Evolutionary conservation across 148 eudicot species (phyloP).

Genomic region (Heliamphora exappendiculata): DNA sequence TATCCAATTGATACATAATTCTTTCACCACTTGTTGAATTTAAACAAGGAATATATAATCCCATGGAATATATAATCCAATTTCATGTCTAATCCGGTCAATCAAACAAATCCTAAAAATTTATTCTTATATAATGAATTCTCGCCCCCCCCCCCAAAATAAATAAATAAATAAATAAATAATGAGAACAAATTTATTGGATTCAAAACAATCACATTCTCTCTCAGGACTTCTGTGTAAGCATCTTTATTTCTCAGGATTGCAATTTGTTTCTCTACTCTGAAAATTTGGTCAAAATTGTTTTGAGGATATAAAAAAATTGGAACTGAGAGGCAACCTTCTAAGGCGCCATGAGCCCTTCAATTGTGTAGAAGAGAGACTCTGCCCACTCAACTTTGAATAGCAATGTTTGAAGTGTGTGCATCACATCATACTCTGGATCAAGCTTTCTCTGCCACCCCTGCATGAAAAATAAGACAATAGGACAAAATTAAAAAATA

Average conservation of each 20-base stretch:
- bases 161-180: neutral
- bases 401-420: conserved; percentile 49
- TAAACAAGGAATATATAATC: neutral
- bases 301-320: neutral
- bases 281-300: conserved; percentile 1
- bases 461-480: conserved; percentile 17
- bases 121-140: neutral
- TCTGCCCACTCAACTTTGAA: conserved; percentile 76
- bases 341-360: conserved; percentile 70
- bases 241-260: conserved; percentile 6
- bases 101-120: too few relatives aligned
- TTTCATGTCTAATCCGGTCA: too few relatives aligned
- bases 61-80: neutral
- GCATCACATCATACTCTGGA: conserved; percentile 63
- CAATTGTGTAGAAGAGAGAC: conserved; percentile 56
- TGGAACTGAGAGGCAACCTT: conserved; percentile 6
- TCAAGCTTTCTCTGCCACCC: conserved; percentile 88
- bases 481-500: too few relatives aligned
- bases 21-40: too few relatives aligned
- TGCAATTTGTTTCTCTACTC: neutral
- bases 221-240: neutral
- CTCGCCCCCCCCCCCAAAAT: neutral
- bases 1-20: too few relatives aligned
- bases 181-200: neutral
- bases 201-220: neutral